These are phyloP conservation scores for Calophaca sinica DNA, from an alignment of 306 rosid genomes.

Conservation along the genomic window DNA sequence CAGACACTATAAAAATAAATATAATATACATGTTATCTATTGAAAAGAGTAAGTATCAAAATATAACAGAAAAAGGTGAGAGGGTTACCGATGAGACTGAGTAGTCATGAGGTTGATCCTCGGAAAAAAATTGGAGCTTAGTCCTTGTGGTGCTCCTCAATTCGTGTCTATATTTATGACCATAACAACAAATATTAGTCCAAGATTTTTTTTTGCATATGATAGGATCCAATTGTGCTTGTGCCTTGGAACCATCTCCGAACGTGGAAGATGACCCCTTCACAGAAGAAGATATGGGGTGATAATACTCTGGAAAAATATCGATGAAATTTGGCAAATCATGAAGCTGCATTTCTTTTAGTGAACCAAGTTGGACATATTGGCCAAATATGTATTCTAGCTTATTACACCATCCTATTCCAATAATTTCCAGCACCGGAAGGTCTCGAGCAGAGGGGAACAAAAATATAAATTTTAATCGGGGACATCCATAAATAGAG, in stretches of 20 bases:
- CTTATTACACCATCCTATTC: not conserved
- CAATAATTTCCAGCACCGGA: not conserved
- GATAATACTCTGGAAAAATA: not conserved
- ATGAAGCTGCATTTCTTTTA: rapidly evolving
- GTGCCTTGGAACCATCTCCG: not conserved
- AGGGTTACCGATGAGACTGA: not conserved
- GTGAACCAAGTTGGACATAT: not conserved
- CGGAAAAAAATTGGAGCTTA: not conserved
- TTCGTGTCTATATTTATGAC: not conserved
- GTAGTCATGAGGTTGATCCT: not conserved
- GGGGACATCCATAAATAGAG: rapidly evolving
- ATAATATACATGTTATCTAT: not conserved
- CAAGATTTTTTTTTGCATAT: not conserved
- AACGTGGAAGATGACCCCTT: not conserved
- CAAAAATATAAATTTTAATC: not conserved
- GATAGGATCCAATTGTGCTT: not conserved
- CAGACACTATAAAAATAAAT: not conserved
- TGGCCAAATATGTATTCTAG: constrained; percentile 13
- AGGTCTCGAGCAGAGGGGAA: not conserved
- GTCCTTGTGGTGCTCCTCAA: not conserved
- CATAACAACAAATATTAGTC: not conserved
- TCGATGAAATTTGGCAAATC: not conserved
- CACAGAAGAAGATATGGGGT: not conserved
- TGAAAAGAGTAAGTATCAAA: not conserved
- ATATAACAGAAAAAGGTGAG: not conserved